These are phyloP conservation scores for Lomentospora prolificans DNA, from an alignment of 2,329 filamentous ascomycete genomes.

Conservation along the genomic window DNA sequence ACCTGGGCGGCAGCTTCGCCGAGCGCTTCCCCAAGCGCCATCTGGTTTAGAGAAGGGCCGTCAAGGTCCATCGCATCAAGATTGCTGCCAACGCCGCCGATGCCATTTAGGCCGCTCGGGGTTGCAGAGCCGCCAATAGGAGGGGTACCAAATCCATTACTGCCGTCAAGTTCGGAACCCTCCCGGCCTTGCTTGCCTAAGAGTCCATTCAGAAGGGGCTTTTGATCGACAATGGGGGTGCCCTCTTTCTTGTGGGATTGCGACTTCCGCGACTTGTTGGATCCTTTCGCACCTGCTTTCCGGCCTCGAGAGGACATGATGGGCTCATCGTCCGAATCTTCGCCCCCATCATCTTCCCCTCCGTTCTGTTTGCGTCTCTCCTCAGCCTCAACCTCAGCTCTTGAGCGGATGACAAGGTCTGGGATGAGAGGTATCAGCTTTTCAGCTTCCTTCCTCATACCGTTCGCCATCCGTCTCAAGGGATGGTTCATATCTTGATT, in stretches of 20 bases:
- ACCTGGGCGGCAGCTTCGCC: conserved; percentile 62
- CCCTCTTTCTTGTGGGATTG: conserved; percentile 62
- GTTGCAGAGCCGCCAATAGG: conserved; percentile 67
- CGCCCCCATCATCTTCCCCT: conserved; percentile 68
- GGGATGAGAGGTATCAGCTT: conserved; percentile 93
- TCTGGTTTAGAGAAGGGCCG: conserved; percentile 57
- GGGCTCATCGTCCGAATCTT: conserved; percentile 93
- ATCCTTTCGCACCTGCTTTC: conserved; percentile 67
- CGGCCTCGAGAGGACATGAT: conserved; percentile 96
- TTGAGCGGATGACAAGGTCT: conserved; percentile 79
- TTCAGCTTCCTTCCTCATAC: conserved; percentile 96
- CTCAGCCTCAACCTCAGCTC: conserved; percentile 88
- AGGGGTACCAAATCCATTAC: conserved; percentile 77
- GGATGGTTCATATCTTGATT: conserved; percentile 85
- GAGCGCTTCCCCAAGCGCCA: conserved; percentile 53
- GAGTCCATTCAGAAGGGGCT: conserved; percentile 57
- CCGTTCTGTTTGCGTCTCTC: conserved; percentile 79
- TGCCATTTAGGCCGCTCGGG: conserved; percentile 60
- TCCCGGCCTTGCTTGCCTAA: conserved; percentile 48
- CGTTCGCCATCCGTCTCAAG: conserved; percentile 82
- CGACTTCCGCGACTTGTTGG: conserved; percentile 67
- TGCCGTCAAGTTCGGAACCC: conserved; percentile 77
- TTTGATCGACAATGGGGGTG: conserved; percentile 66
- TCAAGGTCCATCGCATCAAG: conserved; percentile 83
- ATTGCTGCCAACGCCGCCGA: conserved; percentile 57